A percentile compares a stretch with the other conserved stretches of the same genome.
These are phyloP conservation scores for Naegleria lovaniensis DNA, from an alignment of 208 protist genomes.

Conservation along the genomic window DNA sequence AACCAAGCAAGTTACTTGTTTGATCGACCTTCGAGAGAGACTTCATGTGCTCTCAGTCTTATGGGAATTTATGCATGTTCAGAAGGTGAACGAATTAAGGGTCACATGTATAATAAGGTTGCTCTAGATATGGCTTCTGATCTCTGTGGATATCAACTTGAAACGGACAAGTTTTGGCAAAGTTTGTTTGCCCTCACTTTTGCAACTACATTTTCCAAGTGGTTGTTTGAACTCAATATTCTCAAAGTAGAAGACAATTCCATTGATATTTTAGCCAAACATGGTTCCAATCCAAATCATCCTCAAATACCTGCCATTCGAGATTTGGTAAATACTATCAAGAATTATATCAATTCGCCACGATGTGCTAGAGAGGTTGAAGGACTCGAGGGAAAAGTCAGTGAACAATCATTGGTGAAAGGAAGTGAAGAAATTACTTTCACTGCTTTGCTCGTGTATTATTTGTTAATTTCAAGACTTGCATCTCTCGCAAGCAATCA, in stretches of 20 bases:
- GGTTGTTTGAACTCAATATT: not conserved
- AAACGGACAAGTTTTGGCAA: not conserved
- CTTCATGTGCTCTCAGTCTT: not conserved
- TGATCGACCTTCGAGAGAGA: not conserved
- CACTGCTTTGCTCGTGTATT: not conserved
- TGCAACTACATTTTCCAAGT: not conserved
- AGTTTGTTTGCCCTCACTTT: not conserved
- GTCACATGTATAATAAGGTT: not conserved
- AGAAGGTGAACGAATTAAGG: not conserved
- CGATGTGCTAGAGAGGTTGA: not conserved
- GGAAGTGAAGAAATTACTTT: not conserved
- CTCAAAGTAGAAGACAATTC: not conserved
- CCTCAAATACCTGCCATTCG: not conserved
- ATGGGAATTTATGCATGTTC: conserved; percentile 2
- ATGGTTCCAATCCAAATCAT: not conserved
- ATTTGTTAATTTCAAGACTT: not conserved
- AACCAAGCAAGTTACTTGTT: not conserved
- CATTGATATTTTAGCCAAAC: not conserved
- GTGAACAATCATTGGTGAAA: not conserved
- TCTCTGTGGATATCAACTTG: not conserved
- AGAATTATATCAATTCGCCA: not conserved
- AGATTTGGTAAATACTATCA: not conserved
- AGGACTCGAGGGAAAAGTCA: not conserved
- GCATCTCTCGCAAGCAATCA: not conserved
- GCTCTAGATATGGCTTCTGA: not conserved